These are phyloP conservation scores for Kalmusia sp. DNA, from an alignment of 2,329 filamentous ascomycete genomes.

Conservation along the genomic window DNA sequence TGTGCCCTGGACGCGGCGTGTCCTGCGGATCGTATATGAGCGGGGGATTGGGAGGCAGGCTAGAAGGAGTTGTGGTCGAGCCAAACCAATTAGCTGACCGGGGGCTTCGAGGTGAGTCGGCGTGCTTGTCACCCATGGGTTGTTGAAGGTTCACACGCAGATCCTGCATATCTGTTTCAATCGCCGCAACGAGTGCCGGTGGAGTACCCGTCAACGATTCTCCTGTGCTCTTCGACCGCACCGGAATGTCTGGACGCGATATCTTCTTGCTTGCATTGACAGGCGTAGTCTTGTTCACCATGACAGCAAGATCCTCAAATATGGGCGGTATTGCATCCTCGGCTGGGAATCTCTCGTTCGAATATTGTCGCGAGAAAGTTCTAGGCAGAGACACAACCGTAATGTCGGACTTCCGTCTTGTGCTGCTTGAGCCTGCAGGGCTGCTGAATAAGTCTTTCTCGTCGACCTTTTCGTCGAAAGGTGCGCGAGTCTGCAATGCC, in stretches of 20 bases:
- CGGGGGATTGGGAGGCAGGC: not conserved
- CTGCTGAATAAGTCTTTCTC: not conserved
- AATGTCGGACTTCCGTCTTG: not conserved
- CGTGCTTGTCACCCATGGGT: not conserved
- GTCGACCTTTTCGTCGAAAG: not conserved
- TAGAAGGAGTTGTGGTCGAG: not conserved
- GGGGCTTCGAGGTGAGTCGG: not conserved
- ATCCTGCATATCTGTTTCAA: conserved; percentile 2
- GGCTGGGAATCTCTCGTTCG: no score
- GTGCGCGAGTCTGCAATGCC: not conserved
- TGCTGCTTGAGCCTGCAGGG: not conserved
- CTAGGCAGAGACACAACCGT: not conserved
- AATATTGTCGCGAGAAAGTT: not conserved
- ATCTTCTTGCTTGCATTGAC: no score
- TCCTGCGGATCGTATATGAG: no score
- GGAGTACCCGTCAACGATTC: not conserved
- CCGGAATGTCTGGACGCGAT: not conserved
- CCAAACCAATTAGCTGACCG: not conserved
- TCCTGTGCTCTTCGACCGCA: not conserved
- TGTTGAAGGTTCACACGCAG: not conserved
- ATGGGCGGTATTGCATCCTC: not conserved
- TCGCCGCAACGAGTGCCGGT: not conserved
- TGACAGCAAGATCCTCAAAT: not conserved
- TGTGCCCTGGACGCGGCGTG: no score
- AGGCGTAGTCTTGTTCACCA: not conserved